phyloP scores from a whole-genome alignment of 305 asterid genomes.

The Fraxinus sp. region DNA sequence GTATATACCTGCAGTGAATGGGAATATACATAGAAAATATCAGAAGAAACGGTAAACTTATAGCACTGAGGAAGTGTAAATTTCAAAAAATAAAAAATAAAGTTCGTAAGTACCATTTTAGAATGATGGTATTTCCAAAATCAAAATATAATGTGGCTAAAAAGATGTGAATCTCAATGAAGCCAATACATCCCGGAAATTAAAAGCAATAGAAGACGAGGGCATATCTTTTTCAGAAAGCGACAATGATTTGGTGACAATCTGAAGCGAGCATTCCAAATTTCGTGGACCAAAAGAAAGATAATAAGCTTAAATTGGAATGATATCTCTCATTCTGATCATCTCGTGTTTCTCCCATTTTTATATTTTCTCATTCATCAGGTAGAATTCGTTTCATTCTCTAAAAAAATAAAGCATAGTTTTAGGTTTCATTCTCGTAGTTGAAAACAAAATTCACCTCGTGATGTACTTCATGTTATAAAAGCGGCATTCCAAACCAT shows the following conservation, averaged over 20 bases:
- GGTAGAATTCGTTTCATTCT: slow-evolving; percentile 11
- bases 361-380: slow-evolving; percentile 11
- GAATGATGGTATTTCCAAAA: neutral
- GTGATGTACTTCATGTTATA: neutral
- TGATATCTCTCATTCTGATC: neutral
- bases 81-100: neutral
- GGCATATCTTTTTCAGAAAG: neutral
- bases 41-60: slow-evolving; percentile 19
- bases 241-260: neutral
- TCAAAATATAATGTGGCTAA: neutral
- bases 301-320: neutral
- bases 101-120: neutral
- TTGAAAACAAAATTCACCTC: slow-evolving; percentile 4
- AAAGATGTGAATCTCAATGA: slow-evolving; percentile 3
- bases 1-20: slow-evolving; percentile 67
- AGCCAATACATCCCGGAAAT: neutral
- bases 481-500: neutral
- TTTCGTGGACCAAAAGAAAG: neutral
- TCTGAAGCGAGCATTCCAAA: neutral
- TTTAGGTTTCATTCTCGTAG: neutral
- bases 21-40: slow-evolving; percentile 18
- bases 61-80: neutral
- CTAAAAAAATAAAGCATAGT: neutral
- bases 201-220: slow-evolving; percentile 2
- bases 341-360: neutral